These are phyloP conservation scores for Circinella umbellata DNA, from an alignment of 371 early-diverging fungal genomes.

Conservation along the genomic window DNA sequence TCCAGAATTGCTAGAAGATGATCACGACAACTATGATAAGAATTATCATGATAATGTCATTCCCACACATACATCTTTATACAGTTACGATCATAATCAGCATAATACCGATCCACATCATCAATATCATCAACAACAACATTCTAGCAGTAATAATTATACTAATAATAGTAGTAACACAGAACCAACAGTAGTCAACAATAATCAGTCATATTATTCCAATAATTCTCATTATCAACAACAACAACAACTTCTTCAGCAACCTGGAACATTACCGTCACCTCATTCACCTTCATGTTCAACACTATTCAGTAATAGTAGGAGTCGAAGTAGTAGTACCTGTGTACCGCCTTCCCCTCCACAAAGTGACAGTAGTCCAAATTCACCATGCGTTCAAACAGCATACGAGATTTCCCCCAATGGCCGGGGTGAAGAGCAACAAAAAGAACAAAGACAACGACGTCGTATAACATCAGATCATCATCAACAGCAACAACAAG, in stretches of 20 bases:
- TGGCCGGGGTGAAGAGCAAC: not conserved
- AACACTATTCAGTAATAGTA: constrained; percentile 18
- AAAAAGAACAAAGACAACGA: not conserved
- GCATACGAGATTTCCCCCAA: not conserved
- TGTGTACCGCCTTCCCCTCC: constrained; percentile 41
- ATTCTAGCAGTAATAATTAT: not conserved
- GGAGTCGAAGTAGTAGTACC: not conserved
- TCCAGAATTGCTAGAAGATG: constrained; percentile 22
- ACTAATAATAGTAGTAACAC: not conserved
- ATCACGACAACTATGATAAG: not conserved
- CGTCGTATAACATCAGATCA: not conserved
- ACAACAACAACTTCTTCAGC: not conserved
- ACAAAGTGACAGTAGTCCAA: constrained; percentile 35
- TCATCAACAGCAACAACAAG: constrained; percentile 9
- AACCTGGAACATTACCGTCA: constrained; percentile 26
- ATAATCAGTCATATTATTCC: too few species aligned
- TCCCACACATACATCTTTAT: not conserved
- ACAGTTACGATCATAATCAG: not conserved
- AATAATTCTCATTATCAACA: not conserved
- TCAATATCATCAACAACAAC: not conserved
- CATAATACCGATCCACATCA: not conserved
- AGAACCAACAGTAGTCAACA: too few species aligned
- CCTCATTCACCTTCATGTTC: constrained; percentile 31
- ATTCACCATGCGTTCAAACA: constrained; percentile 28
- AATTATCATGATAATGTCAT: too few species aligned